Evolutionary conservation across 1,284 basidiomycete genomes (phyloP).

Genomic region (Peniophora sp.): DNA sequence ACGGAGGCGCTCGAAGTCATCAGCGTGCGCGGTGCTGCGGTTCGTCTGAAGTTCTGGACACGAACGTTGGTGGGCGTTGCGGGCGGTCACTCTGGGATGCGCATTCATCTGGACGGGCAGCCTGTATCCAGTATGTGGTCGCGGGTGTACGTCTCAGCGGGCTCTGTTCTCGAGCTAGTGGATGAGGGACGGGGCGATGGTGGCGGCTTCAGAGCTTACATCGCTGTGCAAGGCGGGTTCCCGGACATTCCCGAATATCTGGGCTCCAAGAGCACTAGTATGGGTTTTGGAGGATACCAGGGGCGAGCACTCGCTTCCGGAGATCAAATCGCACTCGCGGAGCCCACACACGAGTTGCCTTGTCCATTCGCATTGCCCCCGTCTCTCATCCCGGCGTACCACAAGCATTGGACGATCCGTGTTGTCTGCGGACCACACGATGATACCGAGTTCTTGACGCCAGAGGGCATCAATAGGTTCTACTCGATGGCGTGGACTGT

Average conservation of each 20-base stretch:
- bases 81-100: conserved; percentile 39
- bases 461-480: conserved; percentile 37
- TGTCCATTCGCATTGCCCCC: conserved; percentile 12
- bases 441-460: conserved; percentile 47
- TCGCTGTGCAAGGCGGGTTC: conserved; percentile 55
- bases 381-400: conserved; percentile 35
- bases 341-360: conserved; percentile 18
- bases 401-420: conserved; percentile 41
- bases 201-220: conserved; percentile 42
- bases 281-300: conserved; percentile 58
- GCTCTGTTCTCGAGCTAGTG: conserved; percentile 22
- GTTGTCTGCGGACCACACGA: conserved; percentile 61
- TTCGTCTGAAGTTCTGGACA: conserved; percentile 34
- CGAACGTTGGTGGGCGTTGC: conserved; percentile 48
- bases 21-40: conserved; percentile 12
- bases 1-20: conserved; percentile 55
- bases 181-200: conserved; percentile 26
- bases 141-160: conserved; percentile 35
- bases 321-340: conserved; percentile 33
- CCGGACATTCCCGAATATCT: conserved; percentile 51
- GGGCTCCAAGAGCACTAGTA: conserved; percentile 54
- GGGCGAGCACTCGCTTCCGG: conserved; percentile 45
- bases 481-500: conserved; percentile 45
- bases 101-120: conserved; percentile 28
- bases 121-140: conserved; percentile 35